phyloP scores from a whole-genome alignment of 805 yeast genomes.

The Yarrowia osloensis region DNA sequence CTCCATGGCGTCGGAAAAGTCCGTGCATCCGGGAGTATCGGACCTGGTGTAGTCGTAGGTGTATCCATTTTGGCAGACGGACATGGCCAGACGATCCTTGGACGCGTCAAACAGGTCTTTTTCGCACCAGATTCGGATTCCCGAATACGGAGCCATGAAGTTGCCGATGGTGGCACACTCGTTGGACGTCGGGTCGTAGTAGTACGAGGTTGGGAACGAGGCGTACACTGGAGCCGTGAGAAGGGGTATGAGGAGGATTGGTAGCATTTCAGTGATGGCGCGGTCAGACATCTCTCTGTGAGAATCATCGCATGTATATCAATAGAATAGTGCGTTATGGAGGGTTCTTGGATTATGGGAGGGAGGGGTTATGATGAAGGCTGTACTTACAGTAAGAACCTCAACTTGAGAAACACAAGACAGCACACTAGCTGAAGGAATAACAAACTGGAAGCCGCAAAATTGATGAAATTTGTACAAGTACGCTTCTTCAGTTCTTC shows the following conservation, averaged over 20 bases:
- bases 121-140: constrained; percentile 23
- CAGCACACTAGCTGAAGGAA: too few relatives aligned
- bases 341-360: too few relatives aligned
- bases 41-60: not conserved
- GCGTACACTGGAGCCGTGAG: not conserved
- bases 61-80: constrained; percentile 20
- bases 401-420: too few relatives aligned
- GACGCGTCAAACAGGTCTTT: constrained; percentile 1
- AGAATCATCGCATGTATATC: too few relatives aligned
- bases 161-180: constrained; percentile 2
- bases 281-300: too few relatives aligned
- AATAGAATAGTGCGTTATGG: too few relatives aligned
- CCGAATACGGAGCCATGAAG: constrained; percentile 25
- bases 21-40: not conserved
- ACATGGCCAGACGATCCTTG: constrained; percentile 1
- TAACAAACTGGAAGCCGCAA: too few relatives aligned
- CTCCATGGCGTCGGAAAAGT: not conserved
- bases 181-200: not conserved
- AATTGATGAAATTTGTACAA: too few relatives aligned
- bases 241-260: not conserved
- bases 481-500: too few relatives aligned
- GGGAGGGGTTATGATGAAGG: too few relatives aligned
- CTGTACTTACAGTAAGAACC: too few relatives aligned
- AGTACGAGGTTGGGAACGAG: not conserved
- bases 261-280: too few relatives aligned